Evolutionary conservation across 1,284 basidiomycete species (phyloP).

Genomic region (Termitomyces sp.): DNA sequence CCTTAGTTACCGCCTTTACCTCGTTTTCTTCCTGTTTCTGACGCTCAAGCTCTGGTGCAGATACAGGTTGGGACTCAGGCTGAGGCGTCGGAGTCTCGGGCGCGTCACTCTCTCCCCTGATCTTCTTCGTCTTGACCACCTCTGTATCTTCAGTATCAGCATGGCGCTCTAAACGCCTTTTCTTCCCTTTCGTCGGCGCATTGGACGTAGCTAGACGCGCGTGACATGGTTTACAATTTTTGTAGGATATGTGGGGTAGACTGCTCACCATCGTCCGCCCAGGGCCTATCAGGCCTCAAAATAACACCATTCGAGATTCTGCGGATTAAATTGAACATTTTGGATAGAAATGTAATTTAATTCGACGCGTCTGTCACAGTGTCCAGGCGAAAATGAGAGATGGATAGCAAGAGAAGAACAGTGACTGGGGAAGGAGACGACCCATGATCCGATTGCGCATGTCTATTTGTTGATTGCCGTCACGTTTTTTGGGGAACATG

Average conservation of each 20-base stretch:
- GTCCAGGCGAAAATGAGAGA: neutral
- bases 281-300: constrained; percentile 64
- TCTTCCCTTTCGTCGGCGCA: constrained; percentile 61
- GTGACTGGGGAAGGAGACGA: neutral
- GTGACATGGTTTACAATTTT: constrained; percentile 15
- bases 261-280: constrained; percentile 67
- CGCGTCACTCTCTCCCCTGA: constrained; percentile 27
- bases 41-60: constrained; percentile 8
- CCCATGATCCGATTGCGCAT: neutral
- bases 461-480: neutral
- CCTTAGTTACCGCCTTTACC: constrained; percentile 64
- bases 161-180: constrained; percentile 51
- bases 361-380: neutral
- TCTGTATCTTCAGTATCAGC: constrained; percentile 29
- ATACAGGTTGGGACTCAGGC: constrained; percentile 11
- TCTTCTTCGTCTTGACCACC: constrained; percentile 42
- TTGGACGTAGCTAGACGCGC: constrained; percentile 57
- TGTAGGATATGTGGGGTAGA: neutral
- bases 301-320: constrained; percentile 68
- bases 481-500: neutral
- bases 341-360: neutral
- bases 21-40: constrained; percentile 20
- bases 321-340: constrained; percentile 66
- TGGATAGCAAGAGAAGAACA: neutral
- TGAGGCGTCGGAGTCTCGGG: constrained; percentile 17